phyloP scores from a whole-genome alignment of 305 asterid species.

The Fraxinus baroniana region DNA sequence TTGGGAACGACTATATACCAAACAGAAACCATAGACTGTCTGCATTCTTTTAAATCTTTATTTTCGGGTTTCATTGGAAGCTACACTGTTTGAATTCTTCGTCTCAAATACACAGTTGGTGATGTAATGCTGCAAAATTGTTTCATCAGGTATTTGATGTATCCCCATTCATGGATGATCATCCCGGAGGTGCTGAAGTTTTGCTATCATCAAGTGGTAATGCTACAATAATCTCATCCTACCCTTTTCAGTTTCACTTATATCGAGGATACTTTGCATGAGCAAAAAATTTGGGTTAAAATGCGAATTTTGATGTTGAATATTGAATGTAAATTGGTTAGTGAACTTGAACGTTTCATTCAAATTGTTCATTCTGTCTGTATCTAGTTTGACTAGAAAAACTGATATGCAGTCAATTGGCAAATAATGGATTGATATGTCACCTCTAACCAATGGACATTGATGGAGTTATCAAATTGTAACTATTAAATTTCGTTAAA shows the following conservation, averaged over 20 bases:
- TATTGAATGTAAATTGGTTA: background rate
- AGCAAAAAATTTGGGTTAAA: background rate
- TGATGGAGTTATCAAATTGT: background rate
- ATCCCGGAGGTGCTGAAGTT: slow-evolving; percentile 93
- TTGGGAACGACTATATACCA: background rate
- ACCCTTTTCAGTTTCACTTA: background rate
- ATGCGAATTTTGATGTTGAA: background rate
- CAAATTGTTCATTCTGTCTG: background rate
- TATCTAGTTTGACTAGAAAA: background rate
- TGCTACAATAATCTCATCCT: background rate
- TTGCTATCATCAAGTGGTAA: slow-evolving; percentile 75
- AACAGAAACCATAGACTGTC: background rate
- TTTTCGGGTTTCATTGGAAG: background rate
- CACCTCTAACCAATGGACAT: background rate
- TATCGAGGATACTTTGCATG: background rate
- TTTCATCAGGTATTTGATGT: slow-evolving; percentile 71
- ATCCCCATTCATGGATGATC: slow-evolving; percentile 82
- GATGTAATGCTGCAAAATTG: background rate
- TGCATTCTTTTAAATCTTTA: background rate
- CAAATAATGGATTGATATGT: background rate
- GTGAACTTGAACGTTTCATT: background rate
- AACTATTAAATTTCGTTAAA: background rate
- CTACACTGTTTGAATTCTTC: background rate
- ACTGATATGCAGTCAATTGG: background rate
- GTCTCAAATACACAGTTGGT: background rate